phyloP scores from a whole-genome alignment of 1,284 basidiomycete genomes.

The Sporisorium scitamineum region DNA sequence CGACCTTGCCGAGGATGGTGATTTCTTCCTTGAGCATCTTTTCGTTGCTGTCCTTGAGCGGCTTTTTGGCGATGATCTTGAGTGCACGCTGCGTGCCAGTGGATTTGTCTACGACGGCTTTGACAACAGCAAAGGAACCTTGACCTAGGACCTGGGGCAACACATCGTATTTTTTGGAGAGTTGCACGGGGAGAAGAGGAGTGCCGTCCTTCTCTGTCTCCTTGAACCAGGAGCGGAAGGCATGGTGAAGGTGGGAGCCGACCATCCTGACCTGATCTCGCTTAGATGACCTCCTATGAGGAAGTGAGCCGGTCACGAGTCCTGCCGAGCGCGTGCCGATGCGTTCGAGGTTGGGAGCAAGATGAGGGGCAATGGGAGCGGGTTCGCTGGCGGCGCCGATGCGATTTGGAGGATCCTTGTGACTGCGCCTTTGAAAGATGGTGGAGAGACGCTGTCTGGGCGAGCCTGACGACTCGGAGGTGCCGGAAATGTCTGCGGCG shows the following conservation, averaged over 20 bases:
- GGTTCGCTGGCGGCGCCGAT: not conserved
- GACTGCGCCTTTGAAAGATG: constrained; percentile 19
- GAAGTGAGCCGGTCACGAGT: constrained; percentile 15
- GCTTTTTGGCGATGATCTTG: constrained; percentile 68
- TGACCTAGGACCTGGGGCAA: constrained; percentile 56
- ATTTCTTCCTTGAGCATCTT: constrained; percentile 66
- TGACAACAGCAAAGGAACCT: constrained; percentile 67
- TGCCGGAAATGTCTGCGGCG: not conserved
- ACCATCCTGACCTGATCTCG: constrained; percentile 59
- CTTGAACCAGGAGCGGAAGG: constrained; percentile 64
- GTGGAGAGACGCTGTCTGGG: constrained; percentile 16
- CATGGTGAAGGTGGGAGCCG: constrained; percentile 59
- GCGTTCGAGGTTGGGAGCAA: constrained; percentile 7
- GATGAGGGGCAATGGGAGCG: not conserved
- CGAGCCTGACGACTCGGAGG: constrained; percentile 8
- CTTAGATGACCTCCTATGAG: constrained; percentile 24
- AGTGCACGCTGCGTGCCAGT: constrained; percentile 62
- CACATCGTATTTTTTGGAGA: constrained; percentile 64
- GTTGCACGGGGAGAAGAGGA: constrained; percentile 56
- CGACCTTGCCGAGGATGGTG: constrained; percentile 61
- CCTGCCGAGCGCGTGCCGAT: constrained; percentile 3
- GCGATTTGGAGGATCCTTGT: constrained; percentile 6
- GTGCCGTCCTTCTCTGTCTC: constrained; percentile 64
- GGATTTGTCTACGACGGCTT: constrained; percentile 47
- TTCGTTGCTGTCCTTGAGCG: constrained; percentile 63